A percentile compares a stretch with the other conserved stretches of the same genome.
These are phyloP conservation scores for Boletus rufocinnamomeus DNA, from an alignment of 768 basidiomycete species.

Conservation along the genomic window DNA sequence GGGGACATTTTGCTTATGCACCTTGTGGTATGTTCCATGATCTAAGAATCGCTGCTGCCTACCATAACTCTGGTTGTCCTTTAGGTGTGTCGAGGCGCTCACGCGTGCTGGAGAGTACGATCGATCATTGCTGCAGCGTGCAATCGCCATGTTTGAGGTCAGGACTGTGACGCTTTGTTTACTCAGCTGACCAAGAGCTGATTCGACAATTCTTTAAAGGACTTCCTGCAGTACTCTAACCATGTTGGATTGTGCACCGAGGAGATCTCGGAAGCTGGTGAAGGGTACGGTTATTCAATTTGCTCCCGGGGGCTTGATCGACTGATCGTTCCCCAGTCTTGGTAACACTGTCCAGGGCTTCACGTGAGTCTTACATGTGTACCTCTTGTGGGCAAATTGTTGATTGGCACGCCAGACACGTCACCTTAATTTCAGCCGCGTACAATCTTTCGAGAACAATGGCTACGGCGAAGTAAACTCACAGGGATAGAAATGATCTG, in stretches of 20 bases:
- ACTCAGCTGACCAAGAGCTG: constrained; percentile 1
- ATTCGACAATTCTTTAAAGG: constrained; percentile 39
- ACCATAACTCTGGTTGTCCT: neutral
- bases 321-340: constrained; percentile 45
- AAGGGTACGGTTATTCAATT: constrained; percentile 56
- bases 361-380: constrained; percentile 54
- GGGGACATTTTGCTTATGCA: constrained; percentile 91
- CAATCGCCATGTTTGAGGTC: constrained; percentile 91
- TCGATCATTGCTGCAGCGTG: constrained; percentile 58
- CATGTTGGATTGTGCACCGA: constrained; percentile 87
- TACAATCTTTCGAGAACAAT: constrained; percentile 77
- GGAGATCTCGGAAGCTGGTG: constrained; percentile 83
- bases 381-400: neutral
- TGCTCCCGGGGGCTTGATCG: neutral
- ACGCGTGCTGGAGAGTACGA: constrained; percentile 86
- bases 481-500: neutral
- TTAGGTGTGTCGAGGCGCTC: constrained; percentile 84
- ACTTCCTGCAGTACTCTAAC: constrained; percentile 80
- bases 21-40: constrained; percentile 57
- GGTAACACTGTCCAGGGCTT: constrained; percentile 91
- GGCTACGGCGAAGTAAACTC: constrained; percentile 13
- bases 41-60: neutral
- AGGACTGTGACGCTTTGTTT: constrained; percentile 8
- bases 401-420: constrained; percentile 51
- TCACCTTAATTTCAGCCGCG: constrained; percentile 82